phyloP scores from a whole-genome alignment of 2,329 filamentous ascomycete genomes.

The Aspergillus fructus region DNA sequence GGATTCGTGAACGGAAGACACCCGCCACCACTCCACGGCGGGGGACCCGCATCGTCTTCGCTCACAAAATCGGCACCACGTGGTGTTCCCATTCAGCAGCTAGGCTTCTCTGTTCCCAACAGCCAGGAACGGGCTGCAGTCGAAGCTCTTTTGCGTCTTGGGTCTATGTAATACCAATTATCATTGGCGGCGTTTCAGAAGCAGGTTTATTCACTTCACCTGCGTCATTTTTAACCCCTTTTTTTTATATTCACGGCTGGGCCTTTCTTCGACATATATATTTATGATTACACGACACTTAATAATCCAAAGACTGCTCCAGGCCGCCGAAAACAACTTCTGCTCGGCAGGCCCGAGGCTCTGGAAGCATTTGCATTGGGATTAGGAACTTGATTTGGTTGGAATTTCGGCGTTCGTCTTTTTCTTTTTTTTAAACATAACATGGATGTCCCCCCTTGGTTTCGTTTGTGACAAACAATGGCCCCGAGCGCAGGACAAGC shows the following conservation, averaged over 20 bases:
- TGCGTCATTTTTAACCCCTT: conserved; percentile 10
- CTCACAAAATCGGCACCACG: conserved; percentile 43
- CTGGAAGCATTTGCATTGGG: conserved; percentile 23
- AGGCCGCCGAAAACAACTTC: conserved; percentile 13
- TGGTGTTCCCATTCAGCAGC: conserved; percentile 33
- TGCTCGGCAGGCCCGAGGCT: conserved; percentile 22
- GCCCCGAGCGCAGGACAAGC: background rate
- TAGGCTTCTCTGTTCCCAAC: conserved; percentile 32
- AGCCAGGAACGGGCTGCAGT: conserved; percentile 49
- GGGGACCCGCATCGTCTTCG: conserved; percentile 37
- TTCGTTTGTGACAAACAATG: conserved; percentile 2
- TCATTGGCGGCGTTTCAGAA: conserved; percentile 24
- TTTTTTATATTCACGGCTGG: conserved; percentile 17
- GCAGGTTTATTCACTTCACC: conserved; percentile 9
- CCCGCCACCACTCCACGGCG: conserved; percentile 26
- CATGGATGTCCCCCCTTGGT: background rate
- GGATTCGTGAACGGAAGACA: conserved; percentile 39
- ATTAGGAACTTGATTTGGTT: conserved; percentile 15
- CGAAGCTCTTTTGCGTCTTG: conserved; percentile 49
- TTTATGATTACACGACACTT: conserved; percentile 17
- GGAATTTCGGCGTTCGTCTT: conserved; percentile 13
- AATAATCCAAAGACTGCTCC: conserved; percentile 12
- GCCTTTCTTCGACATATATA: conserved; percentile 13
- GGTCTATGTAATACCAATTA: conserved; percentile 44
- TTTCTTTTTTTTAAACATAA: background rate